Percentiles rank a stretch among this genome's conserved stretches.
phyloP scores from a whole-genome alignment of 2,329 filamentous ascomycete genomes.

The Colletotrichum tabaci region DNA sequence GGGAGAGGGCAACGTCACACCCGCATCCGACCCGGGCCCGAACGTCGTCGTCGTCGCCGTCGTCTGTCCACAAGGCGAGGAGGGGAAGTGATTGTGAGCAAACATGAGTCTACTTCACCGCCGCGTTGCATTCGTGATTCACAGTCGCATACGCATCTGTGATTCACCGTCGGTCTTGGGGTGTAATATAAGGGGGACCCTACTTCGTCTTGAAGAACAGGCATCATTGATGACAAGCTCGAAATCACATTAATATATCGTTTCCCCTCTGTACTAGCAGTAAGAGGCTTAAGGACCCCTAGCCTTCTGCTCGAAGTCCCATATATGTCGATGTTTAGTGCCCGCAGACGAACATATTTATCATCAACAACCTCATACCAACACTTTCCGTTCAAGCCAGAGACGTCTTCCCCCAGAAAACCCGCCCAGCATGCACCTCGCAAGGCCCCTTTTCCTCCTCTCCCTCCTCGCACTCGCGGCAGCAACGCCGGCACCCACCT shows the following conservation, averaged over 20 bases:
- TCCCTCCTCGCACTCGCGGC: neutral
- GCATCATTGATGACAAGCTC: neutral
- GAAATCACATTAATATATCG: neutral
- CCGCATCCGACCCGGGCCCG: conserved; percentile 27
- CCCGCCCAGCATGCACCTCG: neutral
- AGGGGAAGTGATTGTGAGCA: neutral
- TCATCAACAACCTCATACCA: neutral
- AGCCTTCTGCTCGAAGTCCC: too few species aligned
- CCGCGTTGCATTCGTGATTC: neutral
- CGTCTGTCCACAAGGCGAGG: neutral
- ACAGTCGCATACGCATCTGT: neutral
- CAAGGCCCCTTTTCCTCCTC: neutral
- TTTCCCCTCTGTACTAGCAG: too few species aligned
- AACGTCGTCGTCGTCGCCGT: neutral
- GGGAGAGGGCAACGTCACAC: conserved; percentile 18
- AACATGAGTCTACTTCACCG: conserved; percentile 1
- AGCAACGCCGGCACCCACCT: neutral
- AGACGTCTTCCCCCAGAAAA: neutral
- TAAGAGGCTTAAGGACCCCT: too few species aligned
- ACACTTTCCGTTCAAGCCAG: neutral
- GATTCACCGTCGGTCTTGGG: neutral
- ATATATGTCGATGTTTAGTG: too few species aligned
- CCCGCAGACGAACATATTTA: neutral
- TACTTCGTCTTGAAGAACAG: neutral
- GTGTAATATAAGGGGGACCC: too few species aligned